Evolutionary conservation across 2,329 filamentous ascomycete genomes (phyloP).

Genomic region (Talaromyces sp.): DNA sequence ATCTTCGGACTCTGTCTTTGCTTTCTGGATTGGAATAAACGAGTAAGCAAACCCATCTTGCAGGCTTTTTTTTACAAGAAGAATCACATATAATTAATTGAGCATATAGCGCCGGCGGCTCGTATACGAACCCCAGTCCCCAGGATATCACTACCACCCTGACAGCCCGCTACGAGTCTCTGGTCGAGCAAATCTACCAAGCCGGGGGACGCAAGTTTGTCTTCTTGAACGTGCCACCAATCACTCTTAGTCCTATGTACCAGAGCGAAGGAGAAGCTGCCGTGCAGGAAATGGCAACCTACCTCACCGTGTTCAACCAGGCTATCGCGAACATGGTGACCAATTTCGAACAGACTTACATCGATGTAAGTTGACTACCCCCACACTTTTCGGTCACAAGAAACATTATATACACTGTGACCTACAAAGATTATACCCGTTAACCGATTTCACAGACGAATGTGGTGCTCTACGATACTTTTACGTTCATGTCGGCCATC

Average conservation of each 20-base stretch:
- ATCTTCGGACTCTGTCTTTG: conserved; percentile 22
- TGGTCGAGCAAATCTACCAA: conserved; percentile 38
- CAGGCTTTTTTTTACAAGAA: background rate
- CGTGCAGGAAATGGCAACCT: background rate
- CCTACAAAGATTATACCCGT: too few species aligned
- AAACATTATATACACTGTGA: too few species aligned
- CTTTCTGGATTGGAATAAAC: conserved; percentile 31
- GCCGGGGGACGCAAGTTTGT: conserved; percentile 55
- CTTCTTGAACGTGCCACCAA: conserved; percentile 55
- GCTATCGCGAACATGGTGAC: conserved; percentile 19
- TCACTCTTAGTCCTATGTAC: conserved; percentile 19
- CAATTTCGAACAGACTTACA: conserved; percentile 14
- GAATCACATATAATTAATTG: background rate
- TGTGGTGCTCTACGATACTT: conserved; percentile 24
- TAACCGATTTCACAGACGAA: conserved; percentile 15
- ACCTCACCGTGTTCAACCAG: conserved; percentile 17
- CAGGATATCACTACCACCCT: background rate
- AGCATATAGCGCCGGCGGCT: background rate
- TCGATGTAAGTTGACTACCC: conserved; percentile 17
- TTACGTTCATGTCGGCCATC: conserved; percentile 25
- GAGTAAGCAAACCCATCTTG: conserved; percentile 19
- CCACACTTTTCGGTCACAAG: background rate
- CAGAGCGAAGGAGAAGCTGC: background rate
- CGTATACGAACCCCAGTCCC: background rate
- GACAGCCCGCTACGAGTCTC: background rate